These are phyloP conservation scores for Rickenella mellea DNA, from an alignment of 768 basidiomycete genomes.

Conservation along the genomic window DNA sequence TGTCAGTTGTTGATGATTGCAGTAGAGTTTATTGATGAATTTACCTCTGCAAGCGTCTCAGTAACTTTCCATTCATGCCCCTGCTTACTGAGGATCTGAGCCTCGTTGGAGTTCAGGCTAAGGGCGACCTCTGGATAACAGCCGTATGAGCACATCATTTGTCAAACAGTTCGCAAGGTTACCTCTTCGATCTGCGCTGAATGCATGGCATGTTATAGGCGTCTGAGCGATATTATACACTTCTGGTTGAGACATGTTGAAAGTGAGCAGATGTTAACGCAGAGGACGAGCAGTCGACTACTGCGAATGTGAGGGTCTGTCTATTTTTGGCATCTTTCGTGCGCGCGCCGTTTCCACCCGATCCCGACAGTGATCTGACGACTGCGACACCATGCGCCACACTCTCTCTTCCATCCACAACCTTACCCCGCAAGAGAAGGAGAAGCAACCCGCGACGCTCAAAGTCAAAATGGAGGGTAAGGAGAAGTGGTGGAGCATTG, in stretches of 20 bases:
- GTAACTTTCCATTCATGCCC: constrained; percentile 61
- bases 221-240: constrained; percentile 69
- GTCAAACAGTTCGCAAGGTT: constrained; percentile 19
- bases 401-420: constrained; percentile 17
- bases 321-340: no score
- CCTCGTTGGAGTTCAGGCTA: constrained; percentile 84
- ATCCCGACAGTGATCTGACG: no score
- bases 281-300: constrained; percentile 89
- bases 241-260: constrained; percentile 60
- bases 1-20: not conserved
- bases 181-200: constrained; percentile 85
- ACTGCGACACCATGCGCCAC: no score
- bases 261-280: constrained; percentile 8
- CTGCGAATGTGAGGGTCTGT: no score
- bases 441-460: constrained; percentile 16
- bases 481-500: constrained; percentile 79
- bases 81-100: constrained; percentile 64
- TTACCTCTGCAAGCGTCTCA: constrained; percentile 81
- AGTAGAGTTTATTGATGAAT: constrained; percentile 6
- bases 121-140: constrained; percentile 68
- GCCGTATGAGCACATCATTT: constrained; percentile 3
- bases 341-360: no score
- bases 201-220: constrained; percentile 84
- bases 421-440: constrained; percentile 27
- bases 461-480: constrained; percentile 37